Conservation (phyloP, 352 stramenopile genomes). For the Globisporangium recalcitrans region DNA sequence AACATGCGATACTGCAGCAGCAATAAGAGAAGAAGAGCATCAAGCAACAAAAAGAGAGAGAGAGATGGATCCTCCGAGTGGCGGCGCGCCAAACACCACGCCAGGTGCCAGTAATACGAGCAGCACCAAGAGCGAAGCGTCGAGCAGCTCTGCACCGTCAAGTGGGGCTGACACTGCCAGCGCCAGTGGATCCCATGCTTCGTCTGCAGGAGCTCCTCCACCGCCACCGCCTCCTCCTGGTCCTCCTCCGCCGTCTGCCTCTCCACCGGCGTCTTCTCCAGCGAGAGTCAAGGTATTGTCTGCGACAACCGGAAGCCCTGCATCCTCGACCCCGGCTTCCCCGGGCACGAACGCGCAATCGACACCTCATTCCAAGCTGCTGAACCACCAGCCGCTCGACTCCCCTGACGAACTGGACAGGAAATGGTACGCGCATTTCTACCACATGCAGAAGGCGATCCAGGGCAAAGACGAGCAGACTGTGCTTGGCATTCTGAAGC, state of each 20-base stretch:
- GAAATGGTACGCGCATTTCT: conserved; percentile 85
- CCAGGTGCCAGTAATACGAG: background rate
- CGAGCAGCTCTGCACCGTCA: background rate
- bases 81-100: background rate
- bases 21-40: background rate
- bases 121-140: conserved; percentile 9
- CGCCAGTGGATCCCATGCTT: background rate
- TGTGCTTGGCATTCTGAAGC: conserved; percentile 55
- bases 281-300: conserved; percentile 15
- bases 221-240: conserved; percentile 37
- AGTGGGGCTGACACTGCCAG: background rate
- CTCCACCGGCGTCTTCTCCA: conserved; percentile 14
- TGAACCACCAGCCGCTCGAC: conserved; percentile 72
- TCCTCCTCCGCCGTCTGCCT: conserved; percentile 24
- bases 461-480: conserved; percentile 61
- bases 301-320: conserved; percentile 2
- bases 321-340: conserved; percentile 26
- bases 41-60: background rate
- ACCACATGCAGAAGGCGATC: conserved; percentile 81
- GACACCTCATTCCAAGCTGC: conserved; percentile 62
- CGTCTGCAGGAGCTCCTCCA: conserved; percentile 17
- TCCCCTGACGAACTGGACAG: conserved; percentile 71
- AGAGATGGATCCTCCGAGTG: conserved; percentile 5
- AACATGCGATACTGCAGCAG: background rate
- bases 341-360: conserved; percentile 20